Conservation (phyloP, 345 rosid genomes). For the Citrus medica region DNA sequence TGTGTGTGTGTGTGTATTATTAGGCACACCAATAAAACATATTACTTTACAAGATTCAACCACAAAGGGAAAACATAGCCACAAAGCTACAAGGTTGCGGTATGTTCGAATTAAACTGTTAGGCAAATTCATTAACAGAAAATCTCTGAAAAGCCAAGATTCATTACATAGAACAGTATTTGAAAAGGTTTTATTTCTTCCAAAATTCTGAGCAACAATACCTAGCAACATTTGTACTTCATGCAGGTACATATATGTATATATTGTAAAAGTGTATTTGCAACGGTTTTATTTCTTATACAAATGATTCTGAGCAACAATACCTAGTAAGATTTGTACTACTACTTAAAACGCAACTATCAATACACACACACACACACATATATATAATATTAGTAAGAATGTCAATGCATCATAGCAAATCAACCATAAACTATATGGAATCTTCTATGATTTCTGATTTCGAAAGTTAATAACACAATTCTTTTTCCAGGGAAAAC, state of each 20-base stretch:
- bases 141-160: not conserved
- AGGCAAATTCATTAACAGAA: not conserved
- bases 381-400: no score
- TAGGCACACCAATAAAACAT: no score
- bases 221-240: no score
- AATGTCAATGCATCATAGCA: not conserved
- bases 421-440: not conserved
- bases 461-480: no score
- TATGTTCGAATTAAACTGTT: not conserved
- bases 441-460: no score
- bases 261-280: no score
- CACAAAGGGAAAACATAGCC: not conserved
- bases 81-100: not conserved
- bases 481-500: no score
- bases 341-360: no score
- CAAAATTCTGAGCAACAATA: no score
- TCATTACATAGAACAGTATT: not conserved
- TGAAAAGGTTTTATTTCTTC: not conserved
- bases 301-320: not conserved
- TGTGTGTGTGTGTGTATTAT: not conserved
- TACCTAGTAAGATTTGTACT: not conserved
- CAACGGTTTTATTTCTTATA: no score
- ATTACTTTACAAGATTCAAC: not conserved
- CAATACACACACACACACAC: no score
- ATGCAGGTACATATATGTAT: no score